Evolutionary conservation across 352 stramenopile genomes (phyloP), one percentile per base, ranked within the genome.

Genomic region (Phytopythium oedochilum): DNA sequence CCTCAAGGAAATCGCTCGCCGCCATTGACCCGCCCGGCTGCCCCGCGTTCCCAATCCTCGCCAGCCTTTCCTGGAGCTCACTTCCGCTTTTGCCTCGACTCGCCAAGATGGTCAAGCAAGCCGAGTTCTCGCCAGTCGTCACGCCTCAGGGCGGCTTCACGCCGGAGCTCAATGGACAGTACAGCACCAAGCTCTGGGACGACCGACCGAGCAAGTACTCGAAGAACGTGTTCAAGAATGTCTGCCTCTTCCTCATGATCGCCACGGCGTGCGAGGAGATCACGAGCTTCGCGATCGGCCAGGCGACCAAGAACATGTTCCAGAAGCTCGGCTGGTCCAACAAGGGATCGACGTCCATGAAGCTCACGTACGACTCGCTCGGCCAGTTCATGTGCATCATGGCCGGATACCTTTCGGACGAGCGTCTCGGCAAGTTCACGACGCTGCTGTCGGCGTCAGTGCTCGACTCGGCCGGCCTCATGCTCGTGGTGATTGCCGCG

Each of bases 341-440:
- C 59, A 60, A 73, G 53, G 76, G 77, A 20, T 85, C 73, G 8
- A 70, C 75, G n/a, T 75, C 59, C 47, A 79, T 89, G 74, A 89
- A 89, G 60, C 75, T 70, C 29, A 86, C 77, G 17, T 88, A 78
- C 62, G 80, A 79, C 36, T 87, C 76, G 22, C 63, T 89, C 20
- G 81, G 71, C 22, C 83, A 89, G 64, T 68, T 88, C 55, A 64
- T 70, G 28, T 79, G 73, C 29, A 64, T 89, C 25, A 65, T 83
- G 2, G 78, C 73, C 23, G 78, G 65, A 0, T 87, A 86, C 61
- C 48, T 86, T 6, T 78, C 73, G 17, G 78, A 89, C 54, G 75
- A 87, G 47, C 69, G 68, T 9, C 77, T 85, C 29, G 73, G 76
- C 35, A 73, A 72, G 42, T 65, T 54, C 23, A 60, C 53, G 12